phyloP scores from a whole-genome alignment of 495 filamentous ascomycete genomes.

The Haplographium delicatum region DNA sequence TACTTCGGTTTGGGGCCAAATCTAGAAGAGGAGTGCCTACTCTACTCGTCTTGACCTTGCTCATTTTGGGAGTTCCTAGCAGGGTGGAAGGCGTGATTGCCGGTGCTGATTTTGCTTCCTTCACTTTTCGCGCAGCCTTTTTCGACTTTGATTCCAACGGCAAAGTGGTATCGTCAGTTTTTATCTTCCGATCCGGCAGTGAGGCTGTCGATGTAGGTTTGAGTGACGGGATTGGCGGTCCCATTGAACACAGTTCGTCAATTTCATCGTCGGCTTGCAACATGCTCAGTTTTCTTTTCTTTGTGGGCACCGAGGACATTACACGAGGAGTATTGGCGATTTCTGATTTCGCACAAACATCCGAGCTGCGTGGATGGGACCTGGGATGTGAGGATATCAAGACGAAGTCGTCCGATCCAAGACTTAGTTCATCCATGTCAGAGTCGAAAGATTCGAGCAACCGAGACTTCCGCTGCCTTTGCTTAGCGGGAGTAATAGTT shows the following conservation, averaged over 20 bases:
- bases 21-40: slow-evolving; percentile 14
- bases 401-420: slow-evolving; percentile 22
- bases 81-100: neutral
- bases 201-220: neutral
- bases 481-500: slow-evolving; percentile 4
- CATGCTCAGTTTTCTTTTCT: slow-evolving; percentile 16
- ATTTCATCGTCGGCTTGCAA: slow-evolving; percentile 4
- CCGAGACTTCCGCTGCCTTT: slow-evolving; percentile 3
- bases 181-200: slow-evolving; percentile 4
- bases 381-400: slow-evolving; percentile 15
- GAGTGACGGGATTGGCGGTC: neutral
- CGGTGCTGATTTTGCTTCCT: neutral
- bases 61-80: neutral
- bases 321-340: neutral
- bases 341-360: neutral
- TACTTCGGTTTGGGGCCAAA: slow-evolving; percentile 6
- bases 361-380: neutral
- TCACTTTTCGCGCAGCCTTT: neutral
- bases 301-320: neutral
- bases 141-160: neutral
- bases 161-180: neutral
- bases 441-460: slow-evolving; percentile 5
- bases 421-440: slow-evolving; percentile 34
- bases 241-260: slow-evolving; percentile 15
- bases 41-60: neutral